Conservation (phyloP, 23 red algal genomes). For the Cyanidiococcus yangmingshanensis region DNA sequence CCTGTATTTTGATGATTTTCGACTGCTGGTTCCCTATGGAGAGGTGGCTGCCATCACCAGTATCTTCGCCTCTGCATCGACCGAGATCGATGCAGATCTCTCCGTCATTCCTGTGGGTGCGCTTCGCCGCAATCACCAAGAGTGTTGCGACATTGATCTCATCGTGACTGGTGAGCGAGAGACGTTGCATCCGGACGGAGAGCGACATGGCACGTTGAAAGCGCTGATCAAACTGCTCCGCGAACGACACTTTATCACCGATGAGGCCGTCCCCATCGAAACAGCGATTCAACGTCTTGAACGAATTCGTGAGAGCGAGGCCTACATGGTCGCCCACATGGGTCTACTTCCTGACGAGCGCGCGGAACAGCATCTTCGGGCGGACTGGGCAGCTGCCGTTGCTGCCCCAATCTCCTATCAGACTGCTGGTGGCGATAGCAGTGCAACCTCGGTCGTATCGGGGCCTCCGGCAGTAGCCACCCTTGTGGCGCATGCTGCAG, state of each 20-base stretch:
- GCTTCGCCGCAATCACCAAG: conserved; percentile 10
- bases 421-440: not conserved
- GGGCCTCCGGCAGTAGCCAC: not conserved
- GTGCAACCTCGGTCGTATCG: not conserved
- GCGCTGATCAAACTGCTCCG: conserved; percentile 15
- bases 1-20: conserved; percentile 14
- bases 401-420: not conserved
- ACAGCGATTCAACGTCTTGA: not conserved
- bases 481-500: not conserved
- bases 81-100: conserved; percentile 18
- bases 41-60: conserved; percentile 14
- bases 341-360: not conserved
- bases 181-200: conserved; percentile 6
- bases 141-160: conserved; percentile 1
- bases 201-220: conserved; percentile 3
- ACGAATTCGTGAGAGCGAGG: conserved; percentile 7
- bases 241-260: conserved; percentile 11
- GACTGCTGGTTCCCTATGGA: not conserved
- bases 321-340: conserved; percentile 1
- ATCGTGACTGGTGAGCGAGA: conserved; percentile 11
- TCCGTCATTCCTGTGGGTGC: conserved; percentile 15
- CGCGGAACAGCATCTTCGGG: not conserved
- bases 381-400: not conserved
- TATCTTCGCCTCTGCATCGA: conserved; percentile 9
- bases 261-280: conserved; percentile 6